These are phyloP conservation scores for Mucor racemosus DNA, from an alignment of 371 early-diverging fungal species.

Conservation along the genomic window DNA sequence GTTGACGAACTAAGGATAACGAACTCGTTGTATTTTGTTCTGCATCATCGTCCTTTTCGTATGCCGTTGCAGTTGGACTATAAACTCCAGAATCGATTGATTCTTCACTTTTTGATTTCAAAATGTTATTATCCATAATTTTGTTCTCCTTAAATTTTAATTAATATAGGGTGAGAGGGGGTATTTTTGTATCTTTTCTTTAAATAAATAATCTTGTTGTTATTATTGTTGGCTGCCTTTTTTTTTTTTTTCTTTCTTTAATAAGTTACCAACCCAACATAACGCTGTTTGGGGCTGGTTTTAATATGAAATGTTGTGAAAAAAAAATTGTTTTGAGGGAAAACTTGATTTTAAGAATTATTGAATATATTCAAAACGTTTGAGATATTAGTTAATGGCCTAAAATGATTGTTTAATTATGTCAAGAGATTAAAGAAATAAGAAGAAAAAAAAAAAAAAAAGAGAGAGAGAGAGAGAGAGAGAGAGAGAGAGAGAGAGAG, in stretches of 20 bases:
- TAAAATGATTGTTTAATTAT: not conserved
- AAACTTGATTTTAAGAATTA: not conserved
- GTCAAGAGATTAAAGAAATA: not conserved
- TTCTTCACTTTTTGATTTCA: slow-evolving; percentile 28
- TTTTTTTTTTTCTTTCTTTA: not conserved
- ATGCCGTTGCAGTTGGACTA: slow-evolving; percentile 17
- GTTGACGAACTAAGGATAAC: slow-evolving; percentile 44
- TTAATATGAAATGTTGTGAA: not conserved
- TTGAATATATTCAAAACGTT: not conserved
- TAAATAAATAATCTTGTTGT: not conserved
- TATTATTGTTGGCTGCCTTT: not conserved
- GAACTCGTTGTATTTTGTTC: slow-evolving; percentile 35
- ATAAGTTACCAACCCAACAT: slow-evolving; percentile 25
- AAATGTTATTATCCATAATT: slow-evolving; percentile 6
- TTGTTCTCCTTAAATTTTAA: not conserved
- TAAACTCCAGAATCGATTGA: slow-evolving; percentile 35
- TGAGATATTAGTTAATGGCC: not conserved
- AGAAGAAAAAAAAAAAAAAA: not conserved
- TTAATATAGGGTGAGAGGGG: not conserved
- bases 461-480: not conserved
- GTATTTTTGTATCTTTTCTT: slow-evolving; percentile 3
- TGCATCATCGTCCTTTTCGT: slow-evolving; percentile 18
- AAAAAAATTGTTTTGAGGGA: not conserved
- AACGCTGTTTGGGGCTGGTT: slow-evolving; percentile 14
- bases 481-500: not conserved